Conservation (phyloP, 345 rosid species). For the Geranium rotundifolium region DNA sequence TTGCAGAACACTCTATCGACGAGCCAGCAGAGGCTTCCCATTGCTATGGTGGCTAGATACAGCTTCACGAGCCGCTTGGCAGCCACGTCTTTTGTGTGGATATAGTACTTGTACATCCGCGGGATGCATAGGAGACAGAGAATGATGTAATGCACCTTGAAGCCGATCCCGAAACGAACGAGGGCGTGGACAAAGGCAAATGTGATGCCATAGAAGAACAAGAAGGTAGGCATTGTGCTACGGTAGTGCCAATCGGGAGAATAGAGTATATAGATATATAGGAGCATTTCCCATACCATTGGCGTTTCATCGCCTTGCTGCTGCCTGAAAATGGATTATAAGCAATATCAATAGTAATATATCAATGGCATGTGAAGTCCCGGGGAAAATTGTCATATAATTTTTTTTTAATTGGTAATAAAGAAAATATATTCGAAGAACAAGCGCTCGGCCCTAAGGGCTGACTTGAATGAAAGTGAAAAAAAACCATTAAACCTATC, state of each 20-base stretch:
- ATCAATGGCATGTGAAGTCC: not conserved
- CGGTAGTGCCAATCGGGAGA: constrained; percentile 99
- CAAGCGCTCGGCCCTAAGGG: too few relatives aligned
- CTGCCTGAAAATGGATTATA: constrained; percentile 41
- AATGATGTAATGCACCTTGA: constrained; percentile 71
- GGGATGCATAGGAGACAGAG: constrained; percentile 87
- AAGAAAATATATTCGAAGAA: too few relatives aligned
- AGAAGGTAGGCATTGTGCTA: constrained; percentile 90
- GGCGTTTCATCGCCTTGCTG: constrained; percentile 98
- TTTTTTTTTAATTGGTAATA: too few relatives aligned
- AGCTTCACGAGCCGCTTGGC: constrained; percentile 68
- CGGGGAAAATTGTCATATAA: not conserved
- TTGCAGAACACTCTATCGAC: constrained; percentile 55
- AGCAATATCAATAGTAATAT: not conserved
- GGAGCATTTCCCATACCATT: constrained; percentile 98
- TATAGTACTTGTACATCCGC: constrained; percentile 92
- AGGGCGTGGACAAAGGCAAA: constrained; percentile 66
- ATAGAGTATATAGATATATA: constrained; percentile 84
- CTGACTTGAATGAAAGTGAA: too few relatives aligned
- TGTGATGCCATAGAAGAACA: constrained; percentile 74
- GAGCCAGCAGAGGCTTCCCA: constrained; percentile 66
- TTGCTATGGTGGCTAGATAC: constrained; percentile 49
- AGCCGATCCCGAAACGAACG: constrained; percentile 60
- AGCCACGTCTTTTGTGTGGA: constrained; percentile 48
- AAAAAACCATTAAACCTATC: too few relatives aligned